Percentiles rank a stretch among this genome's conserved stretches.
Conservation (phyloP, 257 asterid species). For the Solanum okadae region DNA sequence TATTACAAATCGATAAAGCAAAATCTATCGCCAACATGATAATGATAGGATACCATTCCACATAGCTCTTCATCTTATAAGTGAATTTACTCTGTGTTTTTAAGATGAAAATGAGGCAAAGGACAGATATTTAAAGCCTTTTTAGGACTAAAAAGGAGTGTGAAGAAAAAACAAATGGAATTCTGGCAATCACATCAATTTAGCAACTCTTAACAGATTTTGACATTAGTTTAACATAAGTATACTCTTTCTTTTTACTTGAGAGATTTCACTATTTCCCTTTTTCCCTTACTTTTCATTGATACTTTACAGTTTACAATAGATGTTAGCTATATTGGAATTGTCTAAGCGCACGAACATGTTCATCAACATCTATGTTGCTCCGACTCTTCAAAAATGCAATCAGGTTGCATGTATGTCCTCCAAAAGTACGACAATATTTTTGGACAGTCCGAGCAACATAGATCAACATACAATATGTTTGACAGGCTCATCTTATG, state of each 20-base stretch:
- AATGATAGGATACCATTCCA: conserved; percentile 46
- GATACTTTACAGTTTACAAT: not conserved
- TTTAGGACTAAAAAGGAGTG: not conserved
- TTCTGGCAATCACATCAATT: not conserved
- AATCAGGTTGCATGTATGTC: not conserved
- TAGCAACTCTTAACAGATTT: not conserved
- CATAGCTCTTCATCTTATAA: conserved; percentile 23
- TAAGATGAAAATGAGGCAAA: not conserved
- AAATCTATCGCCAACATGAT: conserved; percentile 40
- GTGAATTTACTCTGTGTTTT: not conserved
- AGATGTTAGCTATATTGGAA: not conserved
- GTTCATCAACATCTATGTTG: not conserved
- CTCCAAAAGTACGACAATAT: not conserved
- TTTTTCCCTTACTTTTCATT: not conserved
- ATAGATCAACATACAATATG: not conserved
- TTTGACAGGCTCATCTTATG: not conserved
- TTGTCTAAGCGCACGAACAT: not conserved
- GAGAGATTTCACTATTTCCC: not conserved
- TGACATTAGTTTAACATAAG: not conserved
- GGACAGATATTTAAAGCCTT: not conserved
- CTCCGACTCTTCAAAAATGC: not conserved
- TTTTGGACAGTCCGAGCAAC: not conserved
- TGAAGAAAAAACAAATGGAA: not conserved
- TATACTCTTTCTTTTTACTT: not conserved
- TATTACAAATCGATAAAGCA: conserved; percentile 49